Conservation (phyloP, 495 filamentous ascomycete species). For the Hyaloscypha variabilis region DNA sequence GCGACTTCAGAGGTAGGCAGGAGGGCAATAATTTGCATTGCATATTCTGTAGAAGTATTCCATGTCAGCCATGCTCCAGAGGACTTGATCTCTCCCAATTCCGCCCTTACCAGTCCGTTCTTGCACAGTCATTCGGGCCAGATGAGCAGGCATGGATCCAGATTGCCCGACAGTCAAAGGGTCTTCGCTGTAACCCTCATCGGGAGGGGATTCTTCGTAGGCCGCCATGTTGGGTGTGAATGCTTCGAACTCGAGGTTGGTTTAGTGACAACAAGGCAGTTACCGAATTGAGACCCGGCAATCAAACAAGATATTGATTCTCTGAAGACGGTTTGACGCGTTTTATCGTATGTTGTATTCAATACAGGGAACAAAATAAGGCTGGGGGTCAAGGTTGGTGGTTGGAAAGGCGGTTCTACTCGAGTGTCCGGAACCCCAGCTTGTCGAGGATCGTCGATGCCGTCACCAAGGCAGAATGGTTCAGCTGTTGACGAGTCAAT, state of each 20-base stretch:
- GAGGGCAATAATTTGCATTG: conserved; percentile 67
- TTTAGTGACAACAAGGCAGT: not conserved
- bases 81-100: not conserved
- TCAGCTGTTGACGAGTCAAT: not conserved
- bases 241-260: not conserved
- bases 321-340: not conserved
- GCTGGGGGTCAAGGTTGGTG: not conserved
- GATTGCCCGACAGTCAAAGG: conserved; percentile 43
- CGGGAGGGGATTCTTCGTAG: conserved; percentile 39
- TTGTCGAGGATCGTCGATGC: not conserved
- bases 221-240: conserved; percentile 17
- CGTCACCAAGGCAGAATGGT: not conserved
- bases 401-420: not conserved
- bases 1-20: conserved; percentile 76
- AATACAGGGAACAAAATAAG: not conserved
- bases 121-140: conserved; percentile 45
- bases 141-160: conserved; percentile 34
- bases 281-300: not conserved
- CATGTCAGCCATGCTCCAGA: not conserved
- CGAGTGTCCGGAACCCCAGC: not conserved
- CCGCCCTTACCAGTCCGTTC: conserved; percentile 49
- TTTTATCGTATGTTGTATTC: not conserved
- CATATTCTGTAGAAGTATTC: conserved; percentile 47
- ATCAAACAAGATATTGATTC: not conserved
- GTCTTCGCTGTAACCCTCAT: conserved; percentile 63